phyloP scores from a whole-genome alignment of 2,329 filamentous ascomycete genomes.

The Pyrenochaeta sp. region DNA sequence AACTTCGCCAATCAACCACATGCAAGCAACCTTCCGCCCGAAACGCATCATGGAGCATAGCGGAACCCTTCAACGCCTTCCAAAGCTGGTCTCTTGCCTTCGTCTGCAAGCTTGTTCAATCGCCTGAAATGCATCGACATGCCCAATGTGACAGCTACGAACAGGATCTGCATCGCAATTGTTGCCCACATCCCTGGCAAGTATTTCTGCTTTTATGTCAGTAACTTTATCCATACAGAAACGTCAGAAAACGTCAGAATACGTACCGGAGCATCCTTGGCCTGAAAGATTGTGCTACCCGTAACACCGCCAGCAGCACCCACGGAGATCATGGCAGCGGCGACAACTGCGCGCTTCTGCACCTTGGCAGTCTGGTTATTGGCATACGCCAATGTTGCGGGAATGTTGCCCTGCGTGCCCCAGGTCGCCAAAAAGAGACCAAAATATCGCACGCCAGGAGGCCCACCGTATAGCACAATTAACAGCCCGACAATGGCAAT shows the following conservation, averaged over 20 bases:
- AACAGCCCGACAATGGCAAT: slow-evolving; percentile 29
- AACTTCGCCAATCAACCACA: background rate
- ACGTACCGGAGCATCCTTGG: slow-evolving; percentile 35
- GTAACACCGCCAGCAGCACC: slow-evolving; percentile 37
- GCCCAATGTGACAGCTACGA: slow-evolving; percentile 28
- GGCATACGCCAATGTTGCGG: slow-evolving; percentile 32
- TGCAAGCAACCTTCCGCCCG: background rate
- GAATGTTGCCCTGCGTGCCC: slow-evolving; percentile 27
- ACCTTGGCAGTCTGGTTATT: slow-evolving; percentile 43
- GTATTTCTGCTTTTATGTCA: slow-evolving; percentile 24
- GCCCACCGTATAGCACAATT: slow-evolving; percentile 28
- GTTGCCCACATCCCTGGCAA: slow-evolving; percentile 41
- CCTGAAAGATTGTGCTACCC: slow-evolving; percentile 36
- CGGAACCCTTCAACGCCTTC: slow-evolving; percentile 39
- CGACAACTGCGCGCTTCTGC: slow-evolving; percentile 41
- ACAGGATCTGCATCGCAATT: slow-evolving; percentile 35
- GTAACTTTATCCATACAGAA: background rate
- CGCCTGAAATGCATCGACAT: slow-evolving; percentile 37
- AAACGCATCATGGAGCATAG: slow-evolving; percentile 27
- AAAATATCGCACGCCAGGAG: slow-evolving; percentile 35
- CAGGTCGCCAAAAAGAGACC: slow-evolving; percentile 35
- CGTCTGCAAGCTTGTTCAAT: slow-evolving; percentile 33
- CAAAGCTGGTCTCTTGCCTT: slow-evolving; percentile 25
- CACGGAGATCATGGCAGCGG: slow-evolving; percentile 38
- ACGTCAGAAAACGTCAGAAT: background rate